These are phyloP conservation scores for Aspergillus candidus DNA, from an alignment of 2,329 filamentous ascomycete genomes.

Conservation along the genomic window DNA sequence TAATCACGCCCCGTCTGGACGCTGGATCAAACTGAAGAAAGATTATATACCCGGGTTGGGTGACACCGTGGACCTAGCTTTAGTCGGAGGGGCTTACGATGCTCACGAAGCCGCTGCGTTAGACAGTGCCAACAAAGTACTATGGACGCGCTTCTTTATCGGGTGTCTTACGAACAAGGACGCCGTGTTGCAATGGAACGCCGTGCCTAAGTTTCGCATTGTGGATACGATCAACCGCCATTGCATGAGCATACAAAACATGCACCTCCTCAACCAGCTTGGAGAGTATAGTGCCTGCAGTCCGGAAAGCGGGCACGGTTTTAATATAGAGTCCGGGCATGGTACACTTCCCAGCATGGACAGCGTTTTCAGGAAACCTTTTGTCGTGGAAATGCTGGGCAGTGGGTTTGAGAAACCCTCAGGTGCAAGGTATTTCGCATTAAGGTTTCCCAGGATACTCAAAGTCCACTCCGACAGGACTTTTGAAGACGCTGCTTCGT, in stretches of 20 bases:
- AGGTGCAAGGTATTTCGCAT: slow-evolving; percentile 64
- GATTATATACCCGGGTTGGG: slow-evolving; percentile 75
- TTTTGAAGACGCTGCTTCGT: slow-evolving; percentile 62
- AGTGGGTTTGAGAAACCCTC: slow-evolving; percentile 70
- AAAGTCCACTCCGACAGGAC: slow-evolving; percentile 74
- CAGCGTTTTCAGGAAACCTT: slow-evolving; percentile 59
- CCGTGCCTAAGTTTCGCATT: slow-evolving; percentile 57
- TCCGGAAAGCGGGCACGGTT: slow-evolving; percentile 27
- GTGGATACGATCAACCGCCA: slow-evolving; percentile 55
- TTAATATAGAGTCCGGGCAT: slow-evolving; percentile 45
- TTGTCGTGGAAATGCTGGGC: slow-evolving; percentile 74
- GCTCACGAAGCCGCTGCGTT: slow-evolving; percentile 55
- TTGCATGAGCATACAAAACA: slow-evolving; percentile 45
- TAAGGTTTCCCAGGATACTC: slow-evolving; percentile 68
- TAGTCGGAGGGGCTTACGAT: slow-evolving; percentile 70
- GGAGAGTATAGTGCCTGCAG: slow-evolving; percentile 43
- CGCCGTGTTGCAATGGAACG: slow-evolving; percentile 46
- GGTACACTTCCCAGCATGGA: slow-evolving; percentile 31
- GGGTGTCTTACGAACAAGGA: slow-evolving; percentile 68
- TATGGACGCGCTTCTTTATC: slow-evolving; percentile 76
- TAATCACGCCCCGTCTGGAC: slow-evolving; percentile 27
- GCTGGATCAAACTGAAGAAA: slow-evolving; percentile 79
- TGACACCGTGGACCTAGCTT: slow-evolving; percentile 75
- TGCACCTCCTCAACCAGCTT: slow-evolving; percentile 47
- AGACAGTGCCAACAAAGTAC: slow-evolving; percentile 46